Base-by-base conservation (phyloP, 2,329 filamentous ascomycete species). In the Stemphylium lycopersici region DNA sequence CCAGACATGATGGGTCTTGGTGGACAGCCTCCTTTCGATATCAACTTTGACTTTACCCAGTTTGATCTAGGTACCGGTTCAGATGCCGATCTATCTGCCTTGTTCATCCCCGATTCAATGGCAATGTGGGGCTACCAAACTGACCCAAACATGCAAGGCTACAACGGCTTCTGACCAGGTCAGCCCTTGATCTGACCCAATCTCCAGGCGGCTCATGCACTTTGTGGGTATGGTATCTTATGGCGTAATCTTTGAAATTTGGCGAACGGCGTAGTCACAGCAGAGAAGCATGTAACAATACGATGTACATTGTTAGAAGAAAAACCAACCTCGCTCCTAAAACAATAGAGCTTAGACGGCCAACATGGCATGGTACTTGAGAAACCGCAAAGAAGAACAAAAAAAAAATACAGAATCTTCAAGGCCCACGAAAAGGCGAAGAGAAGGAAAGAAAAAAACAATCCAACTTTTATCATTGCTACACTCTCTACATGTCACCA, bases 101-200 rank as follows among this genome's bases (percentile, higher is more conserved):
- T 74, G 7, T 75, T 75, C 45, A 72, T 75, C 32, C 72, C 72
- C 12, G 72, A 75, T 48, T 68, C 67, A 6, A 67, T 71, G 61
- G 53, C 43, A 3, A 51, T 74, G 40, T 75, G 72, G 72, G 61
- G 60, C 16, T 67, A 66, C 43, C 51, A 60, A 24, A 11, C 47
- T 6, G 65, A 67, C 40, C 43, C 54, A 8, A 58, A 57, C 32
- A 39, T 56, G 15, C 61, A 61, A 32, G 48, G 56, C 16, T 66
- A 65, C 36, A 63, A 31, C 26, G 52, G 57, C n/a, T 62, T 58
- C 26, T 57, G 55, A 20, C 16, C 5, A 29, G 6, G 7, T n/a
- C 4, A 29, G 26, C 8, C 26, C 8, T 29, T 29, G 26, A 10
- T 11, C 8, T 29, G 26, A 6, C 26, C 6, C 5, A 29, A 29